Conservation (phyloP, 2,329 filamentous ascomycete species). For the Venturia aucupariae region DNA sequence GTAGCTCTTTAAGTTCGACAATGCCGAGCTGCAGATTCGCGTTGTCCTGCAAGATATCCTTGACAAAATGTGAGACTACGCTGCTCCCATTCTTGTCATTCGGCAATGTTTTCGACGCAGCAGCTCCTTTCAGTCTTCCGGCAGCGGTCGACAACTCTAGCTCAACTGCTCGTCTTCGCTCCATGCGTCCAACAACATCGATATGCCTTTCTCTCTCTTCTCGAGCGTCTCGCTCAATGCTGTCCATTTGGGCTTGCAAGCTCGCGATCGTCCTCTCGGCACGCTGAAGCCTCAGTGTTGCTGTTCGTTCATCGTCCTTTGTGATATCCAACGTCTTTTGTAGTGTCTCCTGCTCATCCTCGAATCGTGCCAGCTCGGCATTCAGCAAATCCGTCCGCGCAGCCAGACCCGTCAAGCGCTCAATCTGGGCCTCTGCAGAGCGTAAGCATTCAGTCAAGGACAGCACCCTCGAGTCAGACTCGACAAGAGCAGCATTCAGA, state of each 20-base stretch:
- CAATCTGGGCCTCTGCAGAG: slow-evolving; percentile 67
- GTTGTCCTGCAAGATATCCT: slow-evolving; percentile 91
- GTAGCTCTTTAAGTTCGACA: slow-evolving; percentile 80
- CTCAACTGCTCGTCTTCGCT: slow-evolving; percentile 73
- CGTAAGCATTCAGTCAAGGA: slow-evolving; percentile 67
- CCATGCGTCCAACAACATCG: slow-evolving; percentile 73
- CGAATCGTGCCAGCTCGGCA: slow-evolving; percentile 66
- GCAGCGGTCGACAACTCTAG: slow-evolving; percentile 72
- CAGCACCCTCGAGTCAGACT: slow-evolving; percentile 72
- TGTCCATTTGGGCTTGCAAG: slow-evolving; percentile 79
- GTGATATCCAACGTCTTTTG: slow-evolving; percentile 58
- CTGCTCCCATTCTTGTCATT: slow-evolving; percentile 47
- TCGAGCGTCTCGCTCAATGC: slow-evolving; percentile 73
- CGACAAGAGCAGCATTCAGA: slow-evolving; percentile 67
- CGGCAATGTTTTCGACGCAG: slow-evolving; percentile 39
- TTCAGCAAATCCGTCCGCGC: slow-evolving; percentile 71
- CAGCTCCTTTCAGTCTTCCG: slow-evolving; percentile 68
- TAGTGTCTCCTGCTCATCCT: slow-evolving; percentile 68
- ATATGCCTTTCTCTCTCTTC: slow-evolving; percentile 74
- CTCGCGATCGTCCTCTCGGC: slow-evolving; percentile 71
- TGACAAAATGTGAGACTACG: slow-evolving; percentile 92
- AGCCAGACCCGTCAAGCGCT: slow-evolving; percentile 64
- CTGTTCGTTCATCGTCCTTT: slow-evolving; percentile 66
- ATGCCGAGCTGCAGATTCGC: slow-evolving; percentile 88
- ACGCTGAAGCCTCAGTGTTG: slow-evolving; percentile 73